These are phyloP conservation scores for Lomentospora prolificans DNA, from an alignment of 2,329 filamentous ascomycete species.

Conservation along the genomic window DNA sequence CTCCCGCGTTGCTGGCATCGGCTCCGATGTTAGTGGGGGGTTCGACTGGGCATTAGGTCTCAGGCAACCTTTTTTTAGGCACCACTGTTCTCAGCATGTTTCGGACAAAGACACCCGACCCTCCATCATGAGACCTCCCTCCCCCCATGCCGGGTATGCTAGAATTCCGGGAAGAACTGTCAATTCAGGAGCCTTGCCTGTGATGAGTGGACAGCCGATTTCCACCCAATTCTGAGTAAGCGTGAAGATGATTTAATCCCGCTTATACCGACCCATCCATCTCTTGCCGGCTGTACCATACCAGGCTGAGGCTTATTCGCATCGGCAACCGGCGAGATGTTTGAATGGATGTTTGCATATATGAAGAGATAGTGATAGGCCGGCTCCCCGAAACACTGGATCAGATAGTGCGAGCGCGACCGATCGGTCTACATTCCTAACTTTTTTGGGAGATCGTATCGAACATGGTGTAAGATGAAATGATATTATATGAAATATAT, in stretches of 20 bases:
- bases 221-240: too few species aligned
- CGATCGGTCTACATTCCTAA: too few species aligned
- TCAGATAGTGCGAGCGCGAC: neutral
- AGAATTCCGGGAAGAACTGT: neutral
- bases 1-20: neutral
- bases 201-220: too few species aligned
- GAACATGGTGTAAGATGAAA: too few species aligned
- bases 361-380: neutral
- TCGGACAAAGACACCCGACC: neutral
- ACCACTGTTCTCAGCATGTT: neutral
- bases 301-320: neutral
- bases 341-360: neutral
- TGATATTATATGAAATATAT: too few species aligned
- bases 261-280: too few species aligned
- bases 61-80: neutral
- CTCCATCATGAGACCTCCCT: neutral
- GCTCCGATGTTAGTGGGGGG: neutral
- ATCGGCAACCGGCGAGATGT: neutral
- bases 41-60: neutral
- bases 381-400: neutral
- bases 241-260: too few species aligned
- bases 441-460: too few species aligned
- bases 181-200: neutral
- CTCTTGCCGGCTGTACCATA: too few species aligned
- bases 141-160: neutral